Conservation (phyloP, 495 filamentous ascomycete genomes). For the Jackrogersella minutella region DNA sequence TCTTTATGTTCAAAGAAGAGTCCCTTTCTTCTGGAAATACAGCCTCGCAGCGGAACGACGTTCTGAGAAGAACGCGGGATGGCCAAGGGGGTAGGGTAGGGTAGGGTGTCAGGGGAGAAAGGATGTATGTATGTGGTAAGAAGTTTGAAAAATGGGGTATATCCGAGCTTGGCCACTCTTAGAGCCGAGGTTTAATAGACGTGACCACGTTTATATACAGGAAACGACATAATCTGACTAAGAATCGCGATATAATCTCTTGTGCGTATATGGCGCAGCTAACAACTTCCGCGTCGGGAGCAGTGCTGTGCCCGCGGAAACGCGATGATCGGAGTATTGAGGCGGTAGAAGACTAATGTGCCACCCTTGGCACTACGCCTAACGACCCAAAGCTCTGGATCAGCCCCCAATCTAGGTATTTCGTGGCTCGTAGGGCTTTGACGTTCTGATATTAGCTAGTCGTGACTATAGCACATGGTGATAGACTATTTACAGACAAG, state of each 20-base stretch:
- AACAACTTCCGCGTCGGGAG: slow-evolving; percentile 14
- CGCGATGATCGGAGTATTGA: slow-evolving; percentile 3
- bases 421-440: slow-evolving; percentile 17
- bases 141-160: slow-evolving; percentile 8
- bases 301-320: slow-evolving; percentile 13
- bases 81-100: too few species aligned
- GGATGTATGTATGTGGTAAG: not conserved
- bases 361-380: slow-evolving; percentile 6
- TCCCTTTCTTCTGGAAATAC: slow-evolving; percentile 8
- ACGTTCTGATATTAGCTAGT: slow-evolving; percentile 7
- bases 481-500: not conserved
- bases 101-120: not conserved
- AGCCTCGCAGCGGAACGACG: slow-evolving; percentile 25
- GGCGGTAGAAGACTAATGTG: slow-evolving; percentile 7
- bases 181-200: slow-evolving; percentile 1
- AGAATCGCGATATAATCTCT: slow-evolving; percentile 11
- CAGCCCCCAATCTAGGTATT: not conserved
- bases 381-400: slow-evolving; percentile 19
- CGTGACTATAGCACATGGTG: slow-evolving; percentile 3
- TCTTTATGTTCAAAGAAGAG: slow-evolving; percentile 6
- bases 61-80: not conserved
- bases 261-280: slow-evolving; percentile 10
- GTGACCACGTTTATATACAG: slow-evolving; percentile 29
- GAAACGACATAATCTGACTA: slow-evolving; percentile 3
- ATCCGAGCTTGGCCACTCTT: slow-evolving; percentile 15